Conservation (phyloP, 768 basidiomycete genomes). For the Mycena sanguinolenta region DNA sequence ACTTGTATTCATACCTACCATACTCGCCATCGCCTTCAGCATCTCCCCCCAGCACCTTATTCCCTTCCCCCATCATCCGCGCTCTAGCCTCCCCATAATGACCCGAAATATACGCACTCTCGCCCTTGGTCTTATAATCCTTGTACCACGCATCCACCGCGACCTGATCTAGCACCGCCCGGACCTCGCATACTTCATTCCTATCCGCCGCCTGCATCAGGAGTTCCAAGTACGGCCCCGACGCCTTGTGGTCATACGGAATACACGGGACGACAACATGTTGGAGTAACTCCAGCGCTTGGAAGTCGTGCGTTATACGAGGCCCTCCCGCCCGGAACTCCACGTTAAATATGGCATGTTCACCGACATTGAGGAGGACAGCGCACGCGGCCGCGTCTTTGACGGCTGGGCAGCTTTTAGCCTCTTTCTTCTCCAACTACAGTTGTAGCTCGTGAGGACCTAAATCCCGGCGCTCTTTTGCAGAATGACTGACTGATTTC, state of each 20-base stretch:
- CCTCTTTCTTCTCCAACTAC: neutral
- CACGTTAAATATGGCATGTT: slow-evolving; percentile 27
- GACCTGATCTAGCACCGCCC: slow-evolving; percentile 6
- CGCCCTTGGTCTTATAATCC: slow-evolving; percentile 29
- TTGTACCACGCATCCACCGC: slow-evolving; percentile 25
- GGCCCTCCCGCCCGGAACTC: slow-evolving; percentile 34
- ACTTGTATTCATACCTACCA: neutral
- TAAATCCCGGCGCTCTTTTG: neutral
- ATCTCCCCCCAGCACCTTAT: slow-evolving; percentile 21
- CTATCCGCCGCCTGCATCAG: slow-evolving; percentile 20
- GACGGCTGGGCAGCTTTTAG: slow-evolving; percentile 5
- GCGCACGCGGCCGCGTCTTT: slow-evolving; percentile 23
- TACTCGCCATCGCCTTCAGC: slow-evolving; percentile 33
- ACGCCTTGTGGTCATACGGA: slow-evolving; percentile 19
- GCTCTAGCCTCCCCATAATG: slow-evolving; percentile 35
- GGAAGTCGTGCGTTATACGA: slow-evolving; percentile 27
- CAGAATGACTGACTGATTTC: slow-evolving; percentile 3
- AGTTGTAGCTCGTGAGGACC: neutral
- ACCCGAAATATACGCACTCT: slow-evolving; percentile 21
- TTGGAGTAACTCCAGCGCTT: slow-evolving; percentile 26
- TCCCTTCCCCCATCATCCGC: slow-evolving; percentile 22
- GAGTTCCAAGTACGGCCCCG: slow-evolving; percentile 11
- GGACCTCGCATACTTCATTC: slow-evolving; percentile 20
- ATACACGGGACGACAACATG: slow-evolving; percentile 26
- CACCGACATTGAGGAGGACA: slow-evolving; percentile 30